phyloP scores from a whole-genome alignment of 306 rosid species.

The Citrullus mucosospermus region DNA sequence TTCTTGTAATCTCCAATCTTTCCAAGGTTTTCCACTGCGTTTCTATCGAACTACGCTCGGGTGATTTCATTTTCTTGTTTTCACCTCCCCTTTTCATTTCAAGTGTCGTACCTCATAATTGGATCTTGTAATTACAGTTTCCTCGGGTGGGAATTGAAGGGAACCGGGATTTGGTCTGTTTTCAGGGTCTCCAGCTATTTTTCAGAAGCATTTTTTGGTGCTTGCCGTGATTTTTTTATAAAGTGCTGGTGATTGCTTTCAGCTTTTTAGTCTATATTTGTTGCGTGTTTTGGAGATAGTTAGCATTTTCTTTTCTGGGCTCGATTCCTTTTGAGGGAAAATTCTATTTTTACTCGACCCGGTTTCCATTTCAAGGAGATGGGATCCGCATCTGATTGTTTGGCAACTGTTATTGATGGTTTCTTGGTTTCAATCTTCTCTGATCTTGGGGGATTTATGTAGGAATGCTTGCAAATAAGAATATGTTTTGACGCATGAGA shows the following conservation, averaged over 20 bases:
- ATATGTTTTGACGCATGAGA: not conserved
- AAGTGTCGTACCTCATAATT: not conserved
- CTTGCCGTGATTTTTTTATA: not conserved
- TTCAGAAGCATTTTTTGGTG: not conserved
- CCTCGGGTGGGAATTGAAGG: not conserved
- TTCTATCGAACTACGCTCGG: not conserved
- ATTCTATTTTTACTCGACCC: not conserved
- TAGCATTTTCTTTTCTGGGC: not conserved
- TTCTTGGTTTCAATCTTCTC: not conserved
- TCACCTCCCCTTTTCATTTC: not conserved
- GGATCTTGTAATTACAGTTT: not conserved
- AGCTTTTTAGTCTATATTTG: not conserved
- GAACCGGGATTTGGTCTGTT: not conserved
- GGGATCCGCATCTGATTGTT: not conserved
- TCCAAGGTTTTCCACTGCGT: not conserved
- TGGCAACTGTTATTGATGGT: not conserved
- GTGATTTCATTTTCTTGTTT: not conserved
- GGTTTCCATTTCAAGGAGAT: not conserved
- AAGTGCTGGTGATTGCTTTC: not conserved
- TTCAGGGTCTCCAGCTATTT: not conserved
- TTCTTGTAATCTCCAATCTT: constrained; percentile 8
- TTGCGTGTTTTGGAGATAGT: not conserved
- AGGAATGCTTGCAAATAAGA: not conserved
- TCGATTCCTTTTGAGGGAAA: not conserved
- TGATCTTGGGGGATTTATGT: not conserved